A percentile compares a stretch with the other conserved stretches of the same genome.
Conservation (phyloP, 306 rosid genomes). For the Arachis hypogaea region DNA sequence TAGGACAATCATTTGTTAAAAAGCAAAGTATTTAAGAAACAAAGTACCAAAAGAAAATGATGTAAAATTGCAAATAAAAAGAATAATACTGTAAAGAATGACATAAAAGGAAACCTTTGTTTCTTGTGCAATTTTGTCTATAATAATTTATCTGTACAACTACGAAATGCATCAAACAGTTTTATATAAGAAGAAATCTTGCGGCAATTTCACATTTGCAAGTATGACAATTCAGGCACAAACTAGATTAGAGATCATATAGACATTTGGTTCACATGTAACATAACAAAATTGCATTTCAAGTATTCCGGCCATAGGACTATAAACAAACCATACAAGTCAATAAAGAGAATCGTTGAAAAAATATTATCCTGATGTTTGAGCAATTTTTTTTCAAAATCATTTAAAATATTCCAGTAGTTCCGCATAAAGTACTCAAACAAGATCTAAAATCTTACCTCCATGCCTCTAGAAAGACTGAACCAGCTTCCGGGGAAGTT, state of each 20-base stretch:
- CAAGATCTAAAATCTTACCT: slow-evolving; percentile 58
- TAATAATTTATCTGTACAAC: slow-evolving; percentile 16
- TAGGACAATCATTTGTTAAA: slow-evolving; percentile 39
- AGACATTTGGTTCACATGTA: slow-evolving; percentile 14
- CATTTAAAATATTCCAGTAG: slow-evolving; percentile 1
- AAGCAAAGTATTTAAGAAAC: neutral
- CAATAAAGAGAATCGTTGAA: slow-evolving; percentile 8
- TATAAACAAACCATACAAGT: slow-evolving; percentile 2
- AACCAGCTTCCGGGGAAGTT: slow-evolving; percentile 96
- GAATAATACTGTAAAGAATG: slow-evolving; percentile 13
- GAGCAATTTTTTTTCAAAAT: slow-evolving; percentile 3
- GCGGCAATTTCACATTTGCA: slow-evolving; percentile 10
- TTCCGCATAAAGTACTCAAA: slow-evolving; percentile 19
- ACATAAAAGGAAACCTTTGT: slow-evolving; percentile 12
- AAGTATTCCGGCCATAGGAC: slow-evolving; percentile 22
- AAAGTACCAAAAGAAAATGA: neutral
- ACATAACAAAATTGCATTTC: slow-evolving; percentile 30
- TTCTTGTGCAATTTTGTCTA: neutral
- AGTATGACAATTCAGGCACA: slow-evolving; percentile 22
- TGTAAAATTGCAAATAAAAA: slow-evolving; percentile 6
- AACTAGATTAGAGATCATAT: neutral
- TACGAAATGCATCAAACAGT: slow-evolving; percentile 2
- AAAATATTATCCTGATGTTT: slow-evolving; percentile 5
- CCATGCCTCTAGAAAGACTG: slow-evolving; percentile 95
- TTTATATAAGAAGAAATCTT: neutral